Percentiles rank a stretch among this genome's conserved stretches.
Evolutionary conservation across 768 basidiomycete species (phyloP).

Genomic region (Tephrocybe sp.): DNA sequence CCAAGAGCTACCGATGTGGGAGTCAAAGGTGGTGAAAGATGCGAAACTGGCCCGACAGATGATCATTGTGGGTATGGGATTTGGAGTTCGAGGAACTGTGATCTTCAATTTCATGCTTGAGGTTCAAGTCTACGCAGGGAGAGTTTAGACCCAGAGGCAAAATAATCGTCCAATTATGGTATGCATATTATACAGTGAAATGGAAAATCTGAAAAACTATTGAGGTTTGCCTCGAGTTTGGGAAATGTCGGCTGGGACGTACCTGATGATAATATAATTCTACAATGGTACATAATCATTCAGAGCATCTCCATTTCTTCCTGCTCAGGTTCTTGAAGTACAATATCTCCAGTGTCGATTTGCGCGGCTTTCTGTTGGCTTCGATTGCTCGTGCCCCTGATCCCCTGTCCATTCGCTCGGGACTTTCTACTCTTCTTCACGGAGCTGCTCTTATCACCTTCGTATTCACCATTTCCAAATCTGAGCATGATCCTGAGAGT

Average conservation of each 20-base stretch:
- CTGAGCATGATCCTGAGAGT: constrained; percentile 59
- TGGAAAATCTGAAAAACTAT: not conserved
- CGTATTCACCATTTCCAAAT: constrained; percentile 62
- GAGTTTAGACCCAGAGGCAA: too few relatives aligned
- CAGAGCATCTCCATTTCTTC: constrained; percentile 35
- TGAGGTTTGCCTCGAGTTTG: not conserved
- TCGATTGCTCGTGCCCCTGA: constrained; percentile 7
- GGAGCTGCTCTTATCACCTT: constrained; percentile 33
- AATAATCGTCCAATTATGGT: too few relatives aligned
- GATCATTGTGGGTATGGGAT: too few relatives aligned
- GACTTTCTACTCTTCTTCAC: constrained; percentile 19
- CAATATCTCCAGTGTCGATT: constrained; percentile 24
- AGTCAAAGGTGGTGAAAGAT: too few relatives aligned
- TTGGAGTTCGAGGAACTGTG: too few relatives aligned
- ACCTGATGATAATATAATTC: too few relatives aligned
- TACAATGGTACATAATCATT: not conserved
- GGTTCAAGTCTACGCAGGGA: too few relatives aligned
- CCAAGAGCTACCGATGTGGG: too few relatives aligned
- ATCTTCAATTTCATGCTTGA: too few relatives aligned
- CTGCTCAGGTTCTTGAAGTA: constrained; percentile 45
- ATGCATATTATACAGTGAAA: not conserved
- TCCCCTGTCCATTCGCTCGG: constrained; percentile 1
- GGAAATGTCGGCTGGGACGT: not conserved
- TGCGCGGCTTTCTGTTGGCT: constrained; percentile 6
- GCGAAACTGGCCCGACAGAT: too few relatives aligned